phyloP scores from a whole-genome alignment of 179 eudicot genomes.

The Actinidia arguta region DNA sequence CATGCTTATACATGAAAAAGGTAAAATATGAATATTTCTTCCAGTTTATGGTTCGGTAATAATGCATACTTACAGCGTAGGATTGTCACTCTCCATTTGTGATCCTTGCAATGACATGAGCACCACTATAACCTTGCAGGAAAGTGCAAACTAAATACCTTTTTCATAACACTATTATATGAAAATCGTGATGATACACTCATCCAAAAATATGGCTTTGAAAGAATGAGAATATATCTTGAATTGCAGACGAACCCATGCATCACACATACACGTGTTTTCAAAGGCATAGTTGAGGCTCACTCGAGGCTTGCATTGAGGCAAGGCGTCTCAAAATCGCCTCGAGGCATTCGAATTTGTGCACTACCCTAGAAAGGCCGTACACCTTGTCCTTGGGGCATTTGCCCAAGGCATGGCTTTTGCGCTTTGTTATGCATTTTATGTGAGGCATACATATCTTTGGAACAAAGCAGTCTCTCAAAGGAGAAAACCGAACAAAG shows the following conservation, averaged over 20 bases:
- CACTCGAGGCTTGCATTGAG: too few species aligned
- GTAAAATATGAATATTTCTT: neutral
- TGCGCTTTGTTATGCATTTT: too few species aligned
- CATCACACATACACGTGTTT: too few species aligned
- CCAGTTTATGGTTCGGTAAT: neutral
- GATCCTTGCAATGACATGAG: slow-evolving; percentile 95
- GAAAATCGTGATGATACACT: neutral
- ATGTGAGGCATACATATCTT: too few species aligned
- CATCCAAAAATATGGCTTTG: neutral
- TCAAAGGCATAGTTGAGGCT: too few species aligned
- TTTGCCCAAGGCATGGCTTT: too few species aligned
- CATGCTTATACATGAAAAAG: slow-evolving; percentile 65
- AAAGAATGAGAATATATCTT: neutral
- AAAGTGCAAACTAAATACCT: neutral
- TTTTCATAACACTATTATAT: neutral
- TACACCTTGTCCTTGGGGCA: too few species aligned
- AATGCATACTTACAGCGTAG: slow-evolving; percentile 78
- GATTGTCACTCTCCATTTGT: slow-evolving; percentile 91
- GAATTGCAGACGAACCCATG: neutral
- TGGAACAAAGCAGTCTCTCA: too few species aligned
- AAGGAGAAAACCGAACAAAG: too few species aligned
- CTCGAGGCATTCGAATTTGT: too few species aligned
- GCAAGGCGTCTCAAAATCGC: neutral
- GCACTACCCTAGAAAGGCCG: too few species aligned
- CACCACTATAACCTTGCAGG: slow-evolving; percentile 88